Evolutionary conservation across 306 rosid genomes (phyloP), one percentile per base, ranked within the genome.

Genomic region (Prunus mongolica): DNA sequence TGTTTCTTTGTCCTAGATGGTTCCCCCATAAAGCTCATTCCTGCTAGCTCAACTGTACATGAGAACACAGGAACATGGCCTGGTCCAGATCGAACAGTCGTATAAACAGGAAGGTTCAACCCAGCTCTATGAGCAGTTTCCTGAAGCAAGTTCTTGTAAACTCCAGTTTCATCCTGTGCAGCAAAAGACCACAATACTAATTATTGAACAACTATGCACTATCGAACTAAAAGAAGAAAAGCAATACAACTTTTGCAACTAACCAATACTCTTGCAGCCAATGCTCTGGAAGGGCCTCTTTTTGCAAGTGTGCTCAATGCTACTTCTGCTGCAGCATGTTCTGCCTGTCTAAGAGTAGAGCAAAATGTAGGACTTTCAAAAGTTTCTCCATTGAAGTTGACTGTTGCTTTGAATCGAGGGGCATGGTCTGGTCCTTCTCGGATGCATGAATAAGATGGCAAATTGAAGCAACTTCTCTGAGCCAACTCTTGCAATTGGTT

Each of bases 91-190:
- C 89, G 89, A 72, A 87, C 69, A 34, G 96, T 88, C 5, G 81
- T 86, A 85, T 90, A 92, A 76, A 84, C 86, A 75, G 96, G 96
- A 78, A 92, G 96, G 67, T 89, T 81, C 72, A 92, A 67, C 76
- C 97, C 97, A 72, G 96, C 96, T 80, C 92, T 87, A 82, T 92
- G 93, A 78, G 96, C 96, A 76, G 96, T 89, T 79, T 92, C 97
- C 79, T 92, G 96, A 51, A 92, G 96, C 83, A 92, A 87, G 82
- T 90, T 92, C 89, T 92, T 88, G 78, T 92, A 90, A 32, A 92
- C 93, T 79, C 96, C 97, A 0, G 92, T 90, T 74, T 92, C 92
- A 83, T 88, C 96, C 96, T 88, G 85, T 61, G 46, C 27, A 20
- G 65, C 71, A 60, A 61, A 64, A 55, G 1, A 12, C 22, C 50